Evolutionary conservation across 2,329 filamentous ascomycete genomes (phyloP), one percentile per base, ranked within the genome.

Genomic region (Scedosporium apiospermum): DNA sequence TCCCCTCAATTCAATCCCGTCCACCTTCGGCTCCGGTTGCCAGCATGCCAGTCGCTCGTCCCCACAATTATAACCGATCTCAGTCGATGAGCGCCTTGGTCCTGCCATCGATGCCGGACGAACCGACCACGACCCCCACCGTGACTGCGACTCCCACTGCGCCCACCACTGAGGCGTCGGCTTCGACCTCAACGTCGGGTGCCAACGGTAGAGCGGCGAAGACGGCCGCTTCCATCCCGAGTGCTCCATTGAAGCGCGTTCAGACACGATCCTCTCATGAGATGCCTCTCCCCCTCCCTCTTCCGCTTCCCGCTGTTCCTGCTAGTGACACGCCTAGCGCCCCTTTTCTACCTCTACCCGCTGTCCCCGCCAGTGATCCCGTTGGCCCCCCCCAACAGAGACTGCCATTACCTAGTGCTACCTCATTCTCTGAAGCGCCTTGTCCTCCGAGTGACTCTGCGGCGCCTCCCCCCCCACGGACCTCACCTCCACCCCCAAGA

Each of bases 311-410:
- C 30, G 30, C 30, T 10, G 7, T 34, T 34, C 30, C 30, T 34
- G 30, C 30, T 34, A 10, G 30, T 34, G 30, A 34, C 30, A 10
- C 30, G 30, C 30, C 30, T 34, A 34, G 30, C 30, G 30, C 30
- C 7, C 7, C 30, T 7, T 10, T 34, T 34, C 30, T 34, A 9
- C 30, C 30, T 34, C 7, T 34, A 9, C 61, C 61, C 12, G 64
- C 67, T 18, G 65, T 74, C 21, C 71, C 74, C 9, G 78, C 79
- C 3, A 86, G 81, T 65, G 84, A 86, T 63, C 81, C 82, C 9
- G 70, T 71, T 26, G 71, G 76, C 1, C 78, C 78, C 21, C 30
- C 60, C 16, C 59, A 23, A 75, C 76, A 65, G 75, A 12, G n/a
- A 9, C 78, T 69, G 67, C 77, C 65, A 65, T 74, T 68, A 68